phyloP scores from a whole-genome alignment of 169 alveolate genomes.

The Plasmodium chabaudi region DNA sequence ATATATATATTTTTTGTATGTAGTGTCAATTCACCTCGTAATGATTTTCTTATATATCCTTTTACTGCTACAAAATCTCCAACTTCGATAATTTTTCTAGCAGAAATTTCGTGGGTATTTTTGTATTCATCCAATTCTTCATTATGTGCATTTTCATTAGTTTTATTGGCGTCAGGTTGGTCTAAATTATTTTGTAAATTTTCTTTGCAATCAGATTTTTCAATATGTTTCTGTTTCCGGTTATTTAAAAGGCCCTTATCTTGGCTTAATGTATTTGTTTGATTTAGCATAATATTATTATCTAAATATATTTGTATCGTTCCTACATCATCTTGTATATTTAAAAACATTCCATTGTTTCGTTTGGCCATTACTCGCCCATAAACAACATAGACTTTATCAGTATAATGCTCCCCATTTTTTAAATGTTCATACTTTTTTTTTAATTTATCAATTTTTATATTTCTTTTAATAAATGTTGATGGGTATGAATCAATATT shows the following conservation, averaged over 20 bases:
- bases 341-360: conserved; percentile 78
- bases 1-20: conserved; percentile 45
- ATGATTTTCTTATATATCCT: conserved; percentile 64
- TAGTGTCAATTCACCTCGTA: conserved; percentile 76
- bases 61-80: conserved; percentile 78
- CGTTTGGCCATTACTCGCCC: conserved; percentile 77
- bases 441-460: conserved; percentile 45
- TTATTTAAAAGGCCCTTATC: conserved; percentile 8
- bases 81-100: conserved; percentile 71
- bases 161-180: neutral
- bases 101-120: conserved; percentile 12
- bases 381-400: conserved; percentile 26
- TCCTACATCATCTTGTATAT: conserved; percentile 60
- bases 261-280: neutral
- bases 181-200: neutral
- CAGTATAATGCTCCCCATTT: conserved; percentile 42
- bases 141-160: neutral
- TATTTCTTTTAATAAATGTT: conserved; percentile 51
- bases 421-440: conserved; percentile 41
- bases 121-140: neutral
- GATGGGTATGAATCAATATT: conserved; percentile 72
- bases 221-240: neutral
- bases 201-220: neutral
- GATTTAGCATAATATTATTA: conserved; percentile 8
- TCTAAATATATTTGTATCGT: conserved; percentile 63